These are phyloP conservation scores for Flaveria linearis DNA, from an alignment of 129 eudicot genomes.

Conservation along the genomic window DNA sequence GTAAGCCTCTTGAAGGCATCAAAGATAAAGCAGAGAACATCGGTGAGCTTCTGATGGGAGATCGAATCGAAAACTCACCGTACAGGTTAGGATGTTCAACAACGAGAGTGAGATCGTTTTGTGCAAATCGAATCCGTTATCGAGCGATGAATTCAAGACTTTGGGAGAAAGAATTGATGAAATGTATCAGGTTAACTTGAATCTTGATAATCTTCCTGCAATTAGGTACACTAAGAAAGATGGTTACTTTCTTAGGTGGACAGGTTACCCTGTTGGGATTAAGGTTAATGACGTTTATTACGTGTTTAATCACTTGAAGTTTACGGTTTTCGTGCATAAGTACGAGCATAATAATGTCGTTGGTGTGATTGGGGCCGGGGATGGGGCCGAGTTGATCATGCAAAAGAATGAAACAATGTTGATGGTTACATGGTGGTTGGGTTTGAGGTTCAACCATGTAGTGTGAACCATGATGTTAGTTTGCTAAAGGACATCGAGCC, in stretches of 20 bases:
- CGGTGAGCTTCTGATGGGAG: constrained; percentile 48
- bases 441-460: constrained; percentile 44
- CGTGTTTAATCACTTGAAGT: constrained; percentile 43
- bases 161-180: constrained; percentile 41
- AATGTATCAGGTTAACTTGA: constrained; percentile 47
- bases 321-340: constrained; percentile 36
- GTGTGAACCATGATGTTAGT: constrained; percentile 32
- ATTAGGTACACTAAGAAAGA: constrained; percentile 37
- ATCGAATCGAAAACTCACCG: constrained; percentile 41
- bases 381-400: constrained; percentile 33
- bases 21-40: constrained; percentile 45
- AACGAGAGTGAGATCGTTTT: constrained; percentile 36
- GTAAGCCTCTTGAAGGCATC: constrained; percentile 37
- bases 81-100: constrained; percentile 34
- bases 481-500: constrained; percentile 13
- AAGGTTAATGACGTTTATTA: constrained; percentile 39
- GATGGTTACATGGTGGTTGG: constrained; percentile 48
- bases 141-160: constrained; percentile 35
- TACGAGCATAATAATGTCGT: constrained; percentile 37
- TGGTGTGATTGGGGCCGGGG: constrained; percentile 41
- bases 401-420: constrained; percentile 14
- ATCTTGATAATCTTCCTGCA: constrained; percentile 45
- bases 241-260: constrained; percentile 40
- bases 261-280: constrained; percentile 45
- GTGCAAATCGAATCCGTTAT: constrained; percentile 34